These are phyloP conservation scores for Aspergillus affinis DNA, from an alignment of 495 filamentous ascomycete genomes.

Conservation along the genomic window DNA sequence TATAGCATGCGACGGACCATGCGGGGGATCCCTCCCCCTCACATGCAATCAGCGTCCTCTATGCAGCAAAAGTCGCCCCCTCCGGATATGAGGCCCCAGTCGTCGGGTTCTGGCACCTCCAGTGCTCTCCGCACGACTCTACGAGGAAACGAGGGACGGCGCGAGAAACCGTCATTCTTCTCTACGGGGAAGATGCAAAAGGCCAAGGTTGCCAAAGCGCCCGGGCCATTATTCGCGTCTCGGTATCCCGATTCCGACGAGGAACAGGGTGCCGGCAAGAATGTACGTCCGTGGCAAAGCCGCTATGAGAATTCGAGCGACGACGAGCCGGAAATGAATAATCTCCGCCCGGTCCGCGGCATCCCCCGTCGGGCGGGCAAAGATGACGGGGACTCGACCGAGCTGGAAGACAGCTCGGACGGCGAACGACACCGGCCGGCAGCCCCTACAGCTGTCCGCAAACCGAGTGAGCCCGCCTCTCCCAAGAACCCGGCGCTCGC, in stretches of 20 bases:
- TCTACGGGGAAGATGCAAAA: conserved; percentile 48
- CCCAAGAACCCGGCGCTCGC: conserved; percentile 35
- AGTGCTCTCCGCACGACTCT: conserved; percentile 52
- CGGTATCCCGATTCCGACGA: conserved; percentile 72
- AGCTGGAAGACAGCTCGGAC: conserved; percentile 64
- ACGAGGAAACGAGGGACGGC: conserved; percentile 34
- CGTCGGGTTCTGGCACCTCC: conserved; percentile 29
- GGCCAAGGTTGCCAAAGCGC: conserved; percentile 29
- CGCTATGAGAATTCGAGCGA: conserved; percentile 84
- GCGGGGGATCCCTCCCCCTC: conserved; percentile 32
- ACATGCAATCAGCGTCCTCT: conserved; percentile 23
- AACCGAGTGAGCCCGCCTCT: conserved; percentile 15
- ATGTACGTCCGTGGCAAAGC: conserved; percentile 53
- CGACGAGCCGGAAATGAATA: conserved; percentile 46
- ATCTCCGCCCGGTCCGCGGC: conserved; percentile 60
- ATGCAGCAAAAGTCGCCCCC: conserved; percentile 29
- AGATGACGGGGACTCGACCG: conserved; percentile 64
- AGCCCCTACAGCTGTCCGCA: conserved; percentile 2
- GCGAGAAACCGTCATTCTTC: conserved; percentile 45
- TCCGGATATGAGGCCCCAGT: conserved; percentile 30
- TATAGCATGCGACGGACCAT: conserved; percentile 58
- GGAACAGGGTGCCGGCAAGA: conserved; percentile 52
- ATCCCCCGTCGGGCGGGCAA: conserved; percentile 55
- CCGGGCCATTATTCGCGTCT: conserved; percentile 25
- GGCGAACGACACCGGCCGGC: conserved; percentile 29